A percentile compares a stretch with the other conserved stretches of the same genome.
These are phyloP conservation scores for Cyberlindnera americana DNA, from an alignment of 805 yeast genomes.

Conservation along the genomic window DNA sequence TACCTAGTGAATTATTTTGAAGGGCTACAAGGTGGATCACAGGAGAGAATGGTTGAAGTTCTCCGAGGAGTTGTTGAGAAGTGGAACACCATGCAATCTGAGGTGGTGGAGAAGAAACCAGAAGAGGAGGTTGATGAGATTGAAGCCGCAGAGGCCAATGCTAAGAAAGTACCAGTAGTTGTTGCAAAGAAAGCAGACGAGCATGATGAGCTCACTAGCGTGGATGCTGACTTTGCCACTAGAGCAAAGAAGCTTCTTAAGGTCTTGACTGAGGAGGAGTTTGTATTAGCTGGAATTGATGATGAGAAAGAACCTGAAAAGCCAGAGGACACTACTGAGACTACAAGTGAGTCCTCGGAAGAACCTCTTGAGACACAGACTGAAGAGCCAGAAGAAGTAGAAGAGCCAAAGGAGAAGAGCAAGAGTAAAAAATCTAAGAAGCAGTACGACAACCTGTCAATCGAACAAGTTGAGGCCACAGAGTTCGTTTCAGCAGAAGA, in stretches of 20 bases:
- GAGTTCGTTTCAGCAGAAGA: constrained; percentile 27
- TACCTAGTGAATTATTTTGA: constrained; percentile 49
- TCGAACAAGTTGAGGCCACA: constrained; percentile 42
- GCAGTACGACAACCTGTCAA: constrained; percentile 31
- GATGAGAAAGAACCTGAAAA: constrained; percentile 16
- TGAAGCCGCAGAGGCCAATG: constrained; percentile 1
- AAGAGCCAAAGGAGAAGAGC: background rate
- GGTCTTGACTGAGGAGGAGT: constrained; percentile 20
- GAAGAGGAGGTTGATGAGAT: constrained; percentile 1
- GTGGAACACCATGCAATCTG: constrained; percentile 48
- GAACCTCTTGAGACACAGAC: constrained; percentile 17
- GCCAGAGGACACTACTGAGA: no score
- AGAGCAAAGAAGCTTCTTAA: constrained; percentile 25
- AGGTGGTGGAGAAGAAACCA: constrained; percentile 3
- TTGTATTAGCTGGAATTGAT: constrained; percentile 21
- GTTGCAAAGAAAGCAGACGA: constrained; percentile 12
- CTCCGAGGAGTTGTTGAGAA: constrained; percentile 42
- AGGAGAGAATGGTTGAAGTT: constrained; percentile 50
- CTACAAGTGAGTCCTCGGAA: no score
- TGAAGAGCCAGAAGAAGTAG: background rate
- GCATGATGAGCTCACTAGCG: constrained; percentile 22
- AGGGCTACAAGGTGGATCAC: constrained; percentile 69
- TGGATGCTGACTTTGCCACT: constrained; percentile 27
- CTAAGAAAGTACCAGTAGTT: background rate
- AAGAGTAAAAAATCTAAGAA: constrained; percentile 7